phyloP scores from a whole-genome alignment of 108 stramenopile genomes.

The Skeletonema grethae region DNA sequence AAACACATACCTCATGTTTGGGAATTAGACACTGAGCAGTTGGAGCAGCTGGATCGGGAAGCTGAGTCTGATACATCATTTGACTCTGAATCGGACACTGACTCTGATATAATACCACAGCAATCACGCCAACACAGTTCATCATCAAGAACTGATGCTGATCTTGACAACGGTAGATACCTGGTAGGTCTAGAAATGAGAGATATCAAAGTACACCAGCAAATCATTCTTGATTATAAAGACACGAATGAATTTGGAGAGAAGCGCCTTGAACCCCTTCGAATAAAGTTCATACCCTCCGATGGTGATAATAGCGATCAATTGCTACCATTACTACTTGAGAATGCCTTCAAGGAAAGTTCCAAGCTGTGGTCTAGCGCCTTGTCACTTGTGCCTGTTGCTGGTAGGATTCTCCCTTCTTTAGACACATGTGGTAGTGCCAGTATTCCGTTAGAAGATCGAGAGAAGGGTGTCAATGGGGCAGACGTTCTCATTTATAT shows the following conservation, averaged over 20 bases:
- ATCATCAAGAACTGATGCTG: slow-evolving; percentile 18
- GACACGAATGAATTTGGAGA: slow-evolving; percentile 9
- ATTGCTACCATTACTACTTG: slow-evolving; percentile 14
- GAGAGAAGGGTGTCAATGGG: slow-evolving; percentile 36
- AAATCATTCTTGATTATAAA: slow-evolving; percentile 42
- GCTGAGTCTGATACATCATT: neutral
- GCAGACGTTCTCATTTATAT: slow-evolving; percentile 47
- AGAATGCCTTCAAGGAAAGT: slow-evolving; percentile 24
- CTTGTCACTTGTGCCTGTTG: slow-evolving; percentile 18
- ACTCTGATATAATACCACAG: neutral
- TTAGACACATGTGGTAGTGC: slow-evolving; percentile 36
- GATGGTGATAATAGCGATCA: neutral
- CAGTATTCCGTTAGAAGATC: slow-evolving; percentile 22
- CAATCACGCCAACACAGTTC: neutral
- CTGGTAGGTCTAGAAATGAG: slow-evolving; percentile 43
- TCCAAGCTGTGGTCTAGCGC: slow-evolving; percentile 28
- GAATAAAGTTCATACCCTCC: slow-evolving; percentile 29
- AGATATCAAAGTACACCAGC: slow-evolving; percentile 38
- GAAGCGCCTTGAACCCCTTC: slow-evolving; percentile 21
- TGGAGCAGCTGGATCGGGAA: neutral
- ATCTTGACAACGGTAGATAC: slow-evolving; percentile 42
- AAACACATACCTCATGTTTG: neutral
- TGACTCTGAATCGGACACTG: neutral
- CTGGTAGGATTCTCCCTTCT: slow-evolving; percentile 34
- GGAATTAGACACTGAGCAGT: neutral